Base-by-base conservation (phyloP, 768 basidiomycete genomes). In the Boletellus ananiceps region DNA sequence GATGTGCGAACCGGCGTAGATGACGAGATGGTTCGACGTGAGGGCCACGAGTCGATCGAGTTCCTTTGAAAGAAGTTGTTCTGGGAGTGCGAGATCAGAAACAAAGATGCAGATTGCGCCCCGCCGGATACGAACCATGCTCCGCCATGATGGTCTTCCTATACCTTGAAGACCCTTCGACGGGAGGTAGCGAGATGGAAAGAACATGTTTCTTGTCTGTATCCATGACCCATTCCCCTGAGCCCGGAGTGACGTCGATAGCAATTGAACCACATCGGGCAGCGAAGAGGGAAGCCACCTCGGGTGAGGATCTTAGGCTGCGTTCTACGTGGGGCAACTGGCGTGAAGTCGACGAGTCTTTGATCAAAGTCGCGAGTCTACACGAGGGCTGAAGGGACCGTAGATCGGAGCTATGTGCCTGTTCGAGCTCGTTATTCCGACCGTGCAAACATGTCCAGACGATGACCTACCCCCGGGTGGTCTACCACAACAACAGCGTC, bases 391-490 rank as follows among this genome's bases (percentile, higher is more conserved):
- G 65, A 18, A 89, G 78, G 9, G 69, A 65, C 27, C 84, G 82
- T 36, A 90, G 71, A 71, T 90, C 87, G n/a, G 86, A 83, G 21
- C 85, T 83, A 57, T 85, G 88, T 4, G 86, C 70, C 88, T 90
- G 58, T 13, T 25, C 35, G 18, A 25, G 9, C 36, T 21, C 45
- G 57, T 53, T 29, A 53, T 27, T 33, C 47, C 12, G 18, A 13
- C 29, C 45, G 33, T 5, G 45, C 39, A 18, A 35, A 32, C 12
- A 23, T n/a, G 21, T 11, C 21, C 34, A 33, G 34, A 29, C 13
- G 44, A 29, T 21, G 50, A 73, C 83, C 52, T 64, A 90, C 88
- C 19, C 86, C 85, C 9, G 83, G 79, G 44, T 90, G 88, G 54
- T 86, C 77, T 36, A 88, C 70, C 9, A 90, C 60, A 8, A 89